A percentile compares a stretch with the other conserved stretches of the same genome.
Conservation (phyloP, 768 basidiomycete genomes). For the Mycena galopus region DNA sequence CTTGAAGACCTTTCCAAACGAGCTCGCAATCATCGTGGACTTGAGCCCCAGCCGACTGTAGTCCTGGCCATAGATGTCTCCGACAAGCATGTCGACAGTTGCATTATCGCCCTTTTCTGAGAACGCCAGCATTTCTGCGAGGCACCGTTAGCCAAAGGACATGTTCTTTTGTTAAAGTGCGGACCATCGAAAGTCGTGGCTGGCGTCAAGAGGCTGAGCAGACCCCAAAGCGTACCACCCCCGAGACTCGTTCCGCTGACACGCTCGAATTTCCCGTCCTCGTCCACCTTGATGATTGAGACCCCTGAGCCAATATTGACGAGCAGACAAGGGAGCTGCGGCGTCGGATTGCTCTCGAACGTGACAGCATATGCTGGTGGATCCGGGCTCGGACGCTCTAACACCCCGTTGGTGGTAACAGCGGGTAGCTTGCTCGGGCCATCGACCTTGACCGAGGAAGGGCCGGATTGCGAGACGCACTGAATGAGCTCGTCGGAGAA, state of each 20-base stretch:
- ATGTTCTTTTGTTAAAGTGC: conserved; percentile 47
- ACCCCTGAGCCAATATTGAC: conserved; percentile 99
- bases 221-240: conserved; percentile 97
- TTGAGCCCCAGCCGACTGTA: conserved; percentile 96
- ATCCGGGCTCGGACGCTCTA: conserved; percentile 91
- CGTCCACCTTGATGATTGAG: conserved; percentile 96
- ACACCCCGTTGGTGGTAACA: conserved; percentile 40
- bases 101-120: conserved; percentile 96
- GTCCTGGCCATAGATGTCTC: conserved; percentile 99
- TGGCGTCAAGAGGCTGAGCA: conserved; percentile 94
- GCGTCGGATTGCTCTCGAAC: conserved; percentile 86
- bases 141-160: conserved; percentile 2
- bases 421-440: conserved; percentile 5
- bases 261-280: conserved; percentile 94
- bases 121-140: conserved; percentile 91
- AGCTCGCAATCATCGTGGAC: conserved; percentile 97
- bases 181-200: conserved; percentile 95
- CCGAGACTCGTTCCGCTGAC: conserved; percentile 97
- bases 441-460: conserved; percentile 17
- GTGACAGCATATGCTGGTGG: conserved; percentile 91
- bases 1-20: conserved; percentile 98
- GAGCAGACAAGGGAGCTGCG: conserved; percentile 94
- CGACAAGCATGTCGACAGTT: conserved; percentile 97
- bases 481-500: conserved; percentile 98
- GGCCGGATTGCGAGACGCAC: conserved; percentile 54